Evolutionary conservation across 148 eudicot species (phyloP), one percentile per base, ranked within the genome.

Genomic region (Chenopodium formosanum): DNA sequence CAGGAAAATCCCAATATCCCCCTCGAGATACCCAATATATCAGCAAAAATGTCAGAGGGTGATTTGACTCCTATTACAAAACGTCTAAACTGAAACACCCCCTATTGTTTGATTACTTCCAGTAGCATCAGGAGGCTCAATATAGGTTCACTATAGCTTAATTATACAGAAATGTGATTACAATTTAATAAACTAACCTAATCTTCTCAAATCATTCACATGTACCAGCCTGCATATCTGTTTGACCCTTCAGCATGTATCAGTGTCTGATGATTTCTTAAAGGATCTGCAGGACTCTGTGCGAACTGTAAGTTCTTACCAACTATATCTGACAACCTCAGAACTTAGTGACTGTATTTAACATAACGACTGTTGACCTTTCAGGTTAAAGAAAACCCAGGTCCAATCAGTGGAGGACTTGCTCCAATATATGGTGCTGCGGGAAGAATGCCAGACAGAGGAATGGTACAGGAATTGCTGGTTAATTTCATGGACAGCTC

Each of bases 351-450:
- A 32, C 4, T 23, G 52, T 68, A 9, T 31, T 53, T 70, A n/a
- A 52, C 6, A 19, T 58, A 32, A 14, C 4, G 32, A 72, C 34
- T 37, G 17, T 62, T 2, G 31, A 48, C n/a, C 1, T 82, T 77
- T 77, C 85, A 94, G 98, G 97, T 94, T 16, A 96, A 90, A 85
- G 85, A 72, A 80, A 96, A 94, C 84, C 98, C 99, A 0, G 99
- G 99, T 74, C 97, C 99, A 19, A 80, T 94, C 0, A 90, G 68
- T 48, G 99, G 99, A 86, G 99, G 99, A 65, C 88, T 94, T 65
- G 98, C 98, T 70, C 99, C 99, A 29, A 90, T 97, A 87, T 97
- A 97, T 82, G 99, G 99, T 67, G 99, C 98, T 73, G 99, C 99
- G 19, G 99, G 99, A 66, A 92, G 84, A 86, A 94, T 94, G 91